Base-by-base conservation (phyloP, 805 yeast genomes). In the Candida maesae region DNA sequence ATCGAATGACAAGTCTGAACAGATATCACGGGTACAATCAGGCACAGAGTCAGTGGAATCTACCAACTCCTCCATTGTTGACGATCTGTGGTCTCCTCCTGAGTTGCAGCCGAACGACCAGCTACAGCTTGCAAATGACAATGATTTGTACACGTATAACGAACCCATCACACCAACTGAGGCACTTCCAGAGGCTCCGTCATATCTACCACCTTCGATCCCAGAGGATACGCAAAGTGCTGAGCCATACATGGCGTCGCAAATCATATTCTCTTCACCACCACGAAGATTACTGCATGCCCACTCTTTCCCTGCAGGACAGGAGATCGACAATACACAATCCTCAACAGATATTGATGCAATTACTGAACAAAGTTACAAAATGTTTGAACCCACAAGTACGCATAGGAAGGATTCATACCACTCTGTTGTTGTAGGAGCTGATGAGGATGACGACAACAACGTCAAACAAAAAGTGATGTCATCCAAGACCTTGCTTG, bases 41-140 rank as follows among this genome's bases (percentile, higher is more conserved):
- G 34, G 36, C 3, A 27, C 27, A 5, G 16, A 36, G 6, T 45
- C 47, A 3, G 15, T 33, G 16, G 33, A 32, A 8, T 53, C 58
- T 1, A 36, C 52, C 13, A 44, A 42, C 28, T 49, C 56, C 0
- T 50, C 51, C 1, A 15, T 42, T 2, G 57, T 55, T 5, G 63
- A 57, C 16, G 51, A 55, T 9, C 44, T 64, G 31, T 67, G 71
- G 71, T 56, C 56, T 1, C 69, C 71, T 1, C 72, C 72, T 2
- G 50, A 57, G 12, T 39, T 66, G 5, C 65, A 63, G 29, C 68
- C 72, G 4, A 60, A 63, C 33, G 70, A 67, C 41, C 70, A 66
- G 36, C 47, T 67, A 20, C 52, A 60, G 40, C 46, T 66, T 9
- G 65, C 63, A 1, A 33, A 54, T n/a, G 55, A 50, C n/a, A 38